These are phyloP conservation scores for Cordia subcordata DNA, from an alignment of 257 asterid genomes.

Conservation along the genomic window DNA sequence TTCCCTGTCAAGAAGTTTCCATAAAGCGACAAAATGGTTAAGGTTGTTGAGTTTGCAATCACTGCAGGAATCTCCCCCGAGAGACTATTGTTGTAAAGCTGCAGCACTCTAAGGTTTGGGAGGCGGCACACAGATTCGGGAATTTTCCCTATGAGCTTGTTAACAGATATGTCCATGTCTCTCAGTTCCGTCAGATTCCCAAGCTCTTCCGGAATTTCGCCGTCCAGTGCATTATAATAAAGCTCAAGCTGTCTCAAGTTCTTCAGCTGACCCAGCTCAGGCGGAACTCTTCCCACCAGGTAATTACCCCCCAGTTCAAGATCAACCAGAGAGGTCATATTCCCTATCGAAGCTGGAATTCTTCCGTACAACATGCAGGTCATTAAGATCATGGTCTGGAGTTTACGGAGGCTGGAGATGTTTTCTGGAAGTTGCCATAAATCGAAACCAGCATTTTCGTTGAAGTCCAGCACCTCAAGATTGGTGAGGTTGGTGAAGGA, in stretches of 20 bases:
- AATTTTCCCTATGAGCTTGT: slow-evolving; percentile 47
- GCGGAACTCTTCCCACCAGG: slow-evolving; percentile 54
- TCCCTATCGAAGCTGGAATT: slow-evolving; percentile 48
- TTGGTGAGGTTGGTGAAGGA: slow-evolving; percentile 60
- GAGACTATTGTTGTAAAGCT: slow-evolving; percentile 68
- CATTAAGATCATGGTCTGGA: slow-evolving; percentile 41
- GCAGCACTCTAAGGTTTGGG: slow-evolving; percentile 57
- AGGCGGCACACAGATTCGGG: slow-evolving; percentile 66
- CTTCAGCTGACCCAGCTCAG: slow-evolving; percentile 47
- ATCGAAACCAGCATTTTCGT: slow-evolving; percentile 43
- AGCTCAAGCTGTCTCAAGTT: slow-evolving; percentile 74
- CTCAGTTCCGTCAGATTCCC: slow-evolving; percentile 59
- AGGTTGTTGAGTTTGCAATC: slow-evolving; percentile 54
- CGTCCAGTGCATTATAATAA: slow-evolving; percentile 65
- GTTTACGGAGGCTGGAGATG: slow-evolving; percentile 37
- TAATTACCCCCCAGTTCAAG: slow-evolving; percentile 74
- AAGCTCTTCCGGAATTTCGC: slow-evolving; percentile 68
- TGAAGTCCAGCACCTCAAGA: slow-evolving; percentile 55
- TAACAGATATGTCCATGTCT: slow-evolving; percentile 75
- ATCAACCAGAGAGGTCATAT: slow-evolving; percentile 69
- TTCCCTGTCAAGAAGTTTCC: slow-evolving; percentile 63
- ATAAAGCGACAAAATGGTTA: slow-evolving; percentile 66
- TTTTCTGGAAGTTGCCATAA: slow-evolving; percentile 58
- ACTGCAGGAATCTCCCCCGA: slow-evolving; percentile 60
- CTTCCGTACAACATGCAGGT: slow-evolving; percentile 59